Base-by-base conservation (phyloP, 2,329 filamentous ascomycete genomes). In the Kalaharituber pfeilii region DNA sequence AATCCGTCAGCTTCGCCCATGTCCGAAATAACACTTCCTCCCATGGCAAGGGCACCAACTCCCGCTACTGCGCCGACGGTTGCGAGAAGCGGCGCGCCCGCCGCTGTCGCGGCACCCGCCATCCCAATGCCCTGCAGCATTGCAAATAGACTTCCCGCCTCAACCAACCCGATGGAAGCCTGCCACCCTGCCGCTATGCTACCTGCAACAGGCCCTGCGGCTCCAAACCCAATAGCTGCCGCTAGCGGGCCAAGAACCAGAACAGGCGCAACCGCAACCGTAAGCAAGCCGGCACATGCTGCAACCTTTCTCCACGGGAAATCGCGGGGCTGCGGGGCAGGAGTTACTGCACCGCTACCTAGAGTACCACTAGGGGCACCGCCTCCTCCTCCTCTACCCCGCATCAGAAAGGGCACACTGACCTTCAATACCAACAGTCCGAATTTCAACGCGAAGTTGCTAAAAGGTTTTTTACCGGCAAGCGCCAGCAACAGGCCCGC, bases 41-140 rank as follows among this genome's bases (percentile, higher is more conserved):
- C n/a, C n/a, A n/a, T n/a, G n/a, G n/a, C n/a, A n/a, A n/a, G n/a
- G n/a, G 30, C 30, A 36, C 30, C 30, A 36, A 9, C 30, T 11
- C 2, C 30, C 11, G 30, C 30, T n/a, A 36, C 30, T 9, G 30
- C 2, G 2, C 30, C n/a, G 11, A 36, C 30, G 11, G 30, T 36
- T 11, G 30, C 30, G 11, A 36, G 30, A 36, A 36, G 30, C 30
- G 30, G 30, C 30, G 66, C 60, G 11, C 71, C 70, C 6, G 69
- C 66, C 36, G 60, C 64, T 13, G 27, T 27, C 8, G 52, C 33
- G 5, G 44, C 51, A 26, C 52, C 39, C 15, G 39, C 50, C 49
- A 51, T 51, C 9, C 29, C 9, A 7, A 54, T 3, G 9, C 36
- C 36, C 25, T 54, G 55, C 13, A 56, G 15, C 11, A 7, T 29